phyloP scores from a whole-genome alignment of 352 stramenopile genomes.

The Globisporangium nunn region DNA sequence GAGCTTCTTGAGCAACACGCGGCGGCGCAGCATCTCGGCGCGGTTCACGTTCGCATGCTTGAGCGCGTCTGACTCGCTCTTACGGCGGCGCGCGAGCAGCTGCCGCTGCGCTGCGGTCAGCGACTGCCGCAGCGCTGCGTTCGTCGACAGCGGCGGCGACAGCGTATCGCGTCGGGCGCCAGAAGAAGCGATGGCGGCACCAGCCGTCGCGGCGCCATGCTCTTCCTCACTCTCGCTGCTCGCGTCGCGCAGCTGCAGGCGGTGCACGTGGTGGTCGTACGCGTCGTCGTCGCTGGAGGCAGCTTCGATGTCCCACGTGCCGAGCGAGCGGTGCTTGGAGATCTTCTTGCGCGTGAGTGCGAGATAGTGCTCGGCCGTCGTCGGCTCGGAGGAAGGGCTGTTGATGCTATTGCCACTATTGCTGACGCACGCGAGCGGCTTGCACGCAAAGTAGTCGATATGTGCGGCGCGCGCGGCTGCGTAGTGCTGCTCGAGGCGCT shows the following conservation, averaged over 20 bases:
- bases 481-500: constrained; percentile 58
- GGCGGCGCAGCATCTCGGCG: constrained; percentile 55
- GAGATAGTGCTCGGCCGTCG: constrained; percentile 8
- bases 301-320: constrained; percentile 36
- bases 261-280: constrained; percentile 10
- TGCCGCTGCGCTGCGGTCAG: constrained; percentile 12
- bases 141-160: constrained; percentile 4
- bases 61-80: constrained; percentile 66
- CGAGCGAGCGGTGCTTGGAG: constrained; percentile 34
- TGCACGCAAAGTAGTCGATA: constrained; percentile 2
- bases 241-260: background rate
- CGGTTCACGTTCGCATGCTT: constrained; percentile 40
- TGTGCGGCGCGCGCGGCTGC: constrained; percentile 26
- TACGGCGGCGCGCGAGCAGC: constrained; percentile 41
- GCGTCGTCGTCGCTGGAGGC: constrained; percentile 38
- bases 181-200: background rate
- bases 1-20: constrained; percentile 56
- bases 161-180: background rate
- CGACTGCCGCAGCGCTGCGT: constrained; percentile 11
- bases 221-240: constrained; percentile 3
- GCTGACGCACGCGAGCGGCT: constrained; percentile 10
- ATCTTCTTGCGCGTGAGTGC: constrained; percentile 18
- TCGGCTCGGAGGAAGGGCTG: constrained; percentile 3
- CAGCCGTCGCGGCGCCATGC: background rate
- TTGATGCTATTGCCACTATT: constrained; percentile 8